These are phyloP conservation scores for Actinomucor elegans DNA, from an alignment of 371 early-diverging fungal species.

Conservation along the genomic window DNA sequence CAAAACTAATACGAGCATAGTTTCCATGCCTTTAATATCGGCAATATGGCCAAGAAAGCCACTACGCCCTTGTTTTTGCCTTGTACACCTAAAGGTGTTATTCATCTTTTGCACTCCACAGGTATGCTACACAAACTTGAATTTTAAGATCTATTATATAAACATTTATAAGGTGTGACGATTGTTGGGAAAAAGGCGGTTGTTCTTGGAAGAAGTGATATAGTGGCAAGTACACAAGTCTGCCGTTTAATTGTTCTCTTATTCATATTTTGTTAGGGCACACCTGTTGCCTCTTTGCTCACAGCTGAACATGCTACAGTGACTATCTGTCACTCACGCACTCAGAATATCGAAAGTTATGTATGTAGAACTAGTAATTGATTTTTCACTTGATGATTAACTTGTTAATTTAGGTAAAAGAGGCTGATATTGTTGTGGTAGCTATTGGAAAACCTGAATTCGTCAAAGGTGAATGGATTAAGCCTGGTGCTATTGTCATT, in stretches of 20 bases:
- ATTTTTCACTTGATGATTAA: too few species aligned
- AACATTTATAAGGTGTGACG: too few species aligned
- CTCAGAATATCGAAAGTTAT: constrained; percentile 66
- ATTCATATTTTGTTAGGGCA: constrained; percentile 62
- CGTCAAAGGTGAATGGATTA: constrained; percentile 89
- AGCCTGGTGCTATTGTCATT: constrained; percentile 88
- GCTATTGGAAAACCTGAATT: constrained; percentile 82
- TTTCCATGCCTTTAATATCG: constrained; percentile 89
- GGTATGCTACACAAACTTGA: too few species aligned
- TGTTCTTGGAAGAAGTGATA: constrained; percentile 91
- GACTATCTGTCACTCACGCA: constrained; percentile 87
- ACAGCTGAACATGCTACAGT: constrained; percentile 82
- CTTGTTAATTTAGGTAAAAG: constrained; percentile 54
- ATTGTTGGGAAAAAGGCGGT: constrained; percentile 58
- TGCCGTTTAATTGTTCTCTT: too few species aligned
- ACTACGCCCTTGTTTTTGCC: constrained; percentile 79
- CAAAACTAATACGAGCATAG: constrained; percentile 26
- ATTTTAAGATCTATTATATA: too few species aligned
- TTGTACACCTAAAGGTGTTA: constrained; percentile 91
- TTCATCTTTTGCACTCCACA: constrained; percentile 74
- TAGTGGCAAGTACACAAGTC: constrained; percentile 56
- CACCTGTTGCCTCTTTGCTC: constrained; percentile 82
- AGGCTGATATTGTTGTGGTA: constrained; percentile 88
- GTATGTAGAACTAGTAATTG: too few species aligned
- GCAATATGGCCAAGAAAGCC: constrained; percentile 79